Conservation (phyloP, 768 basidiomycete genomes). For the Leccinum truebloodii region DNA sequence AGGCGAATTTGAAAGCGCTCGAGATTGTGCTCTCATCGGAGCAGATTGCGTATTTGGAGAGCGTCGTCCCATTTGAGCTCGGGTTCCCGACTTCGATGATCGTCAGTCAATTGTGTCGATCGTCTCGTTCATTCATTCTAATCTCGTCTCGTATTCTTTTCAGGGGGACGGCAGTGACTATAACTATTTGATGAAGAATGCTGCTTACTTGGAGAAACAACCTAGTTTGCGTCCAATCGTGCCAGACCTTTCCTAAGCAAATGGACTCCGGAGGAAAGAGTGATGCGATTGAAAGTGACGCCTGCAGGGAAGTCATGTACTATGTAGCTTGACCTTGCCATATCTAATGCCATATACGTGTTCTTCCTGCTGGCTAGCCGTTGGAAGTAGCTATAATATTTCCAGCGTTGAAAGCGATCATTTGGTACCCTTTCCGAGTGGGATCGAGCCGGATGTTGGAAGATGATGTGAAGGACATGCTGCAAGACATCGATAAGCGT, state of each 20-base stretch:
- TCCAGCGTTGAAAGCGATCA: no score
- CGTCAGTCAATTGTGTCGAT: background rate
- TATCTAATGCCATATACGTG: no score
- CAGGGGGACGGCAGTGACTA: background rate
- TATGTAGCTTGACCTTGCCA: no score
- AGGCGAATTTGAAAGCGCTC: background rate
- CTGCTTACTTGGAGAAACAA: background rate
- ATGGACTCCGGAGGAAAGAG: no score
- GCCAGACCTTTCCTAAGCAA: background rate
- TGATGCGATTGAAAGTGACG: no score
- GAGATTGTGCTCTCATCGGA: background rate
- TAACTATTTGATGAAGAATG: background rate
- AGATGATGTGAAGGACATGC: constrained; percentile 23
- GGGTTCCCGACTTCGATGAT: background rate
- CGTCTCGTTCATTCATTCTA: background rate
- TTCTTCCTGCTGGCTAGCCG: no score
- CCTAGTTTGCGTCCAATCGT: background rate
- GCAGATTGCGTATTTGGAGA: background rate
- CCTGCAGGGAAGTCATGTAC: no score
- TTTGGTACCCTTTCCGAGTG: no score
- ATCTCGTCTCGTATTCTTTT: background rate
- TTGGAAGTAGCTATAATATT: no score
- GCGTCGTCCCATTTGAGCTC: background rate
- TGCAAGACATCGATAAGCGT: no score
- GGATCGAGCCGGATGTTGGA: constrained; percentile 42